Evolutionary conservation across 2,329 filamentous ascomycete species (phyloP), one percentile per base, ranked within the genome.

Genomic region (Sporothrix schenckii): DNA sequence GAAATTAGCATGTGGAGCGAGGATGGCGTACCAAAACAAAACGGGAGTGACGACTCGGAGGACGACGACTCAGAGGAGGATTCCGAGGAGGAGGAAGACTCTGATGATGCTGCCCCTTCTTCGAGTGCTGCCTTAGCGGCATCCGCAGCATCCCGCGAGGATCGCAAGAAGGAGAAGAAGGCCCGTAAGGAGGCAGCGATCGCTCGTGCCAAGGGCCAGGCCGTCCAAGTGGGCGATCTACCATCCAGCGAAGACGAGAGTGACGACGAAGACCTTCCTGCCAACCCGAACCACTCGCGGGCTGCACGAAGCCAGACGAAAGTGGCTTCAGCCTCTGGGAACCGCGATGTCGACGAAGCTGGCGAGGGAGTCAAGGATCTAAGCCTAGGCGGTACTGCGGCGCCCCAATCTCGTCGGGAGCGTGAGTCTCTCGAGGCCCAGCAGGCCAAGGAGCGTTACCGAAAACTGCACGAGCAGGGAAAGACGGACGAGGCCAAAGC

Each of bases 401-500:
- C 66, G n/a, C 77, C 79, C 41, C 77, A 76, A 72, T 87, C 80
- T 77, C 80, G 85, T 69, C 81, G 86, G 79, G 85, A 89, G 82
- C 79, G 87, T 76, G 86, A 98, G 83, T 92, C 94, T 2, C 77
- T 95, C 47, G 91, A 97, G 82, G 94, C 94, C 1, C 90, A 91
- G 73, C 91, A 94, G 79, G 93, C 92, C 41, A 94, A 93, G 80
- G 94, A 97, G 84, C 87, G 89, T 75, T 97, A 97, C 78, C 88
- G 93, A 84, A 97, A 96, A 82, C 80, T 97, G 76, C 94, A 97
- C 77, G 92, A 93, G 70, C 91, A 93, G 78, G 94, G 94, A 77
- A 98, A 98, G 88, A 98, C 95, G 58, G 95, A 99, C 72, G 92
- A 97, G 85, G 94, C 94, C 63, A 91, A 92, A 79, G 90, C 92